phyloP scores from a whole-genome alignment of 768 basidiomycete genomes.

The Lactifluus volemus region DNA sequence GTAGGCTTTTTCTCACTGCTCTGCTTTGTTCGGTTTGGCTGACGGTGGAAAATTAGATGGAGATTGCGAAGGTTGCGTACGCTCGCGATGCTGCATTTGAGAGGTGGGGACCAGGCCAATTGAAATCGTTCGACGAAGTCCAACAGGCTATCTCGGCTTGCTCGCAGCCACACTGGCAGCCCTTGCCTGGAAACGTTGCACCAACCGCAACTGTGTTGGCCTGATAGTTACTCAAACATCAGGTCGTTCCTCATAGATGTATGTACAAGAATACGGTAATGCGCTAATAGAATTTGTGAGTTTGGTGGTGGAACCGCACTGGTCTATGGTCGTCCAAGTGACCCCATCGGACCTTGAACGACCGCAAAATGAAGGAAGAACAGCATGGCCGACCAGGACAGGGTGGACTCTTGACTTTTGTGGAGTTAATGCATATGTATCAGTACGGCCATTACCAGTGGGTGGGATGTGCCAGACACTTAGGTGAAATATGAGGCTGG shows the following conservation, averaged over 20 bases:
- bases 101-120: slow-evolving; percentile 49
- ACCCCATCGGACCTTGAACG: background rate
- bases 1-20: slow-evolving; percentile 32
- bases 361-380: background rate
- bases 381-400: background rate
- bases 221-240: background rate
- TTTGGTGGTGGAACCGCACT: background rate
- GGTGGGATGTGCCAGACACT: too few relatives aligned
- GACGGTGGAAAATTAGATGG: slow-evolving; percentile 23
- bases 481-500: too few relatives aligned
- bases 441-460: too few relatives aligned
- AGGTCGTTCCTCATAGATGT: background rate
- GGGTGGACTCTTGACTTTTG: too few relatives aligned
- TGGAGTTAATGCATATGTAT: too few relatives aligned
- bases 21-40: background rate
- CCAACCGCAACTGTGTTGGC: background rate
- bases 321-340: background rate
- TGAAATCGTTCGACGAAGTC: slow-evolving; percentile 21
- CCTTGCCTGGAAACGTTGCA: background rate
- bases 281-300: background rate
- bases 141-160: slow-evolving; percentile 15
- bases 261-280: background rate
- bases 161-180: background rate
- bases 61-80: slow-evolving; percentile 56
- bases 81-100: slow-evolving; percentile 40